Base-by-base conservation (phyloP, 2,329 filamentous ascomycete genomes). In the Microsporum ferrugineum region DNA sequence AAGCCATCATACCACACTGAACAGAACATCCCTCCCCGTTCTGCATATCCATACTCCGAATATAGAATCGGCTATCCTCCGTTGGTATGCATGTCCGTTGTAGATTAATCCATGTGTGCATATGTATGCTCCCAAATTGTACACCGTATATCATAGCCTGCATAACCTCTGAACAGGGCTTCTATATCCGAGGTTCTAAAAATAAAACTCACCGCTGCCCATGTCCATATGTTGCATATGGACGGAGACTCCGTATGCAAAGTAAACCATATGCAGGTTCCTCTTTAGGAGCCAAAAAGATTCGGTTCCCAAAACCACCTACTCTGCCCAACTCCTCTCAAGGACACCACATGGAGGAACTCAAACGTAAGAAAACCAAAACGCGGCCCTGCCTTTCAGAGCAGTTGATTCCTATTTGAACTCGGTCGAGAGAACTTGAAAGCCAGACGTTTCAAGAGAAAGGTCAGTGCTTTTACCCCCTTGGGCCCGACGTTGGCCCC, bases 321-420 rank as follows among this genome's bases (percentile, higher is more conserved):
- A 7, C 2, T 3, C 43, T 47, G 10, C n/a, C 17, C 17, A 23
- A 47, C 14, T 10, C 3, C 23, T 27, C 23, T 29, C 23, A 49
- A 49, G 49, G 27, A 12, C 27, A 33, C 12, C 27, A 33, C 12
- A 2, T 53, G 4, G 10, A 17, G 49, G 31, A 53, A 6, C 29
- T 55, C 33, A 55, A 34, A 55, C 33, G 49, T 36, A 14, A 55
- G 49, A 55, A 43, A 55, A 34, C n/a, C 49, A 55, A 55, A 36
- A 55, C 33, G n/a, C 17, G 14, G 31, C 29, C 49, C 49, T 55
- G 17, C 8, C 31, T 31, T 55, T 31, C 39, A 43, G 39, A 43
- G 8, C 31, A 33, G 31, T 14, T n/a, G 49, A 33, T 53, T 53
- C 49, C 49, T 14, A 55, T n/a, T 55, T 36, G 49, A 49, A 55